These are phyloP conservation scores for Coemansia sp. DNA, from an alignment of 192 early-diverging fungal species.

Conservation along the genomic window DNA sequence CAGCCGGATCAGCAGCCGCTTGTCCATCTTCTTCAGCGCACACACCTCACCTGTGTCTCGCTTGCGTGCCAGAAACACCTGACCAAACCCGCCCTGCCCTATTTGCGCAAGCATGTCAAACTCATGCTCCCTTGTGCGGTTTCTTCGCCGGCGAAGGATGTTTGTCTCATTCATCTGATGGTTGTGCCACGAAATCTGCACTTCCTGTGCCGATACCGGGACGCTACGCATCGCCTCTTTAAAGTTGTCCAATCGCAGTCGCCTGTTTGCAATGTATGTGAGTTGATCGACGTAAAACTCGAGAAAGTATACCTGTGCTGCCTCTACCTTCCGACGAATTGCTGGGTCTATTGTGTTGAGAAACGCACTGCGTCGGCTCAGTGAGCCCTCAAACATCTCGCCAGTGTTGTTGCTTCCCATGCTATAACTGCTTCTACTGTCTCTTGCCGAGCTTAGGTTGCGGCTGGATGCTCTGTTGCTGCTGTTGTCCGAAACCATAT, in stretches of 20 bases:
- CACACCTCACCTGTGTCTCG: constrained; percentile 68
- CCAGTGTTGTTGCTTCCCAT: constrained; percentile 20
- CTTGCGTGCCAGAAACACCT: constrained; percentile 73
- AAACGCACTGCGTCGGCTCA: constrained; percentile 48
- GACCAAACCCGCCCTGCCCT: constrained; percentile 79
- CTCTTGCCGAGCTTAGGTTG: constrained; percentile 12
- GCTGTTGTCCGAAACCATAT: neutral
- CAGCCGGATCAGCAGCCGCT: constrained; percentile 62
- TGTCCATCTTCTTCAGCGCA: constrained; percentile 79
- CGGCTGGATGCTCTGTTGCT: constrained; percentile 3
- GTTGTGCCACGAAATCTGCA: constrained; percentile 45
- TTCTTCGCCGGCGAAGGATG: constrained; percentile 66
- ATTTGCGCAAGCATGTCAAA: constrained; percentile 72
- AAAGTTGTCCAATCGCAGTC: constrained; percentile 58
- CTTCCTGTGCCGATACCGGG: constrained; percentile 34
- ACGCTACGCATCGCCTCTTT: constrained; percentile 53
- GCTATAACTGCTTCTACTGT: constrained; percentile 24
- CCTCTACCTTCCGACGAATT: constrained; percentile 49
- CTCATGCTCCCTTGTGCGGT: constrained; percentile 63
- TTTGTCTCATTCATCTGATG: constrained; percentile 58
- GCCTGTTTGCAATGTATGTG: constrained; percentile 71
- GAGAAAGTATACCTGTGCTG: constrained; percentile 64
- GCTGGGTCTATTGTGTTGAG: constrained; percentile 51
- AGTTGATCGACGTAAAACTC: constrained; percentile 84
- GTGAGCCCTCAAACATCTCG: constrained; percentile 30